Percentiles rank a stretch among this genome's conserved stretches.
phyloP scores from a whole-genome alignment of 1,139 yeast genomes.

The Scheffersomyces lignicola region DNA sequence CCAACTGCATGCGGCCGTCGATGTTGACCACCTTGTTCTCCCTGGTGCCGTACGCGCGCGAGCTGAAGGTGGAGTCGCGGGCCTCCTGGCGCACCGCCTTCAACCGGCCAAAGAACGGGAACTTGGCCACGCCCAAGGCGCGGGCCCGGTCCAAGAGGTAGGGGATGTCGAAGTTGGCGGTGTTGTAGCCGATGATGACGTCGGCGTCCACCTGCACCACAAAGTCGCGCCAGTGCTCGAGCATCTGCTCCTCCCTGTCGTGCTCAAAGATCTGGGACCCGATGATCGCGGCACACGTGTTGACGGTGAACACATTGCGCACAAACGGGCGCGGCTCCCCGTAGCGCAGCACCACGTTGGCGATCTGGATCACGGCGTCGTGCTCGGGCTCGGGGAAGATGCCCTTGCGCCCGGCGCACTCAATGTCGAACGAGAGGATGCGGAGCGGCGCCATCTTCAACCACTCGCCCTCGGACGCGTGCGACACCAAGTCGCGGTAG shows the following conservation, averaged over 20 bases:
- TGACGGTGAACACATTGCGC: constrained; percentile 90
- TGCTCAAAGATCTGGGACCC: constrained; percentile 88
- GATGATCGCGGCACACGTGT: constrained; percentile 88
- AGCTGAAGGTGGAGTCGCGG: constrained; percentile 80
- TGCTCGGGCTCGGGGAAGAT: constrained; percentile 92
- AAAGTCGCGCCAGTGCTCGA: constrained; percentile 82
- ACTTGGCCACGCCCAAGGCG: constrained; percentile 63
- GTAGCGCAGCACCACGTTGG: constrained; percentile 83
- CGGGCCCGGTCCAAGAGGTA: constrained; percentile 85
- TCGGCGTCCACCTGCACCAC: constrained; percentile 87
- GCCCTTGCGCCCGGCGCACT: constrained; percentile 98
- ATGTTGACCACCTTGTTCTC: constrained; percentile 90
- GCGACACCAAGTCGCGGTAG: constrained; percentile 70
- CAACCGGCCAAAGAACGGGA: constrained; percentile 88
- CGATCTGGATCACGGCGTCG: constrained; percentile 96
- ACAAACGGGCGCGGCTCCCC: constrained; percentile 86
- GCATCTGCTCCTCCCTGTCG: constrained; percentile 76
- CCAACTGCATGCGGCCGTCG: constrained; percentile 95
- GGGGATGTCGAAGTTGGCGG: constrained; percentile 93
- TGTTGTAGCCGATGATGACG: constrained; percentile 94
- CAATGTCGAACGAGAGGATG: constrained; percentile 92
- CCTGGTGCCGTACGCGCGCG: constrained; percentile 95
- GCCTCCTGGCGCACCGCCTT: constrained; percentile 67
- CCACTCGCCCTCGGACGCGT: constrained; percentile 93
- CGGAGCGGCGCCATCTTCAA: constrained; percentile 91